Percentiles rank a stretch among this genome's conserved stretches.
These are phyloP conservation scores for Lagenaria siceraria DNA, from an alignment of 306 rosid genomes.

Conservation along the genomic window DNA sequence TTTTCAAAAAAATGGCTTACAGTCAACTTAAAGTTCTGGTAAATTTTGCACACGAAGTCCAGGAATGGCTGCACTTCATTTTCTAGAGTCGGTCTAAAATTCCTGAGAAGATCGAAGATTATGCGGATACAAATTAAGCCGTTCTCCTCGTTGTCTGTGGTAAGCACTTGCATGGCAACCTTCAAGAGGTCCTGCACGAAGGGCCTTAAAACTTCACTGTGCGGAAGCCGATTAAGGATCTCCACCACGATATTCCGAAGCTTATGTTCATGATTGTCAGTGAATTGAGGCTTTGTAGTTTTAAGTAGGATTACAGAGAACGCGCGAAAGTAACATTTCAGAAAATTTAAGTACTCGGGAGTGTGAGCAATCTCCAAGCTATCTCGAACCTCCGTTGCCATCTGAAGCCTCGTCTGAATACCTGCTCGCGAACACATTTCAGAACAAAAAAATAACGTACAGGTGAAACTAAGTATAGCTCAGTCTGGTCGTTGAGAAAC, in stretches of 20 bases:
- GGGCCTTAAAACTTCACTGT: conserved; percentile 95
- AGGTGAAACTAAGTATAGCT: background rate
- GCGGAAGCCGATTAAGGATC: conserved; percentile 92
- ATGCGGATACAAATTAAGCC: conserved; percentile 83
- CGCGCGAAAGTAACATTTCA: conserved; percentile 79
- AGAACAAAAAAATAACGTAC: background rate
- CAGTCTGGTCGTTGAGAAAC: background rate
- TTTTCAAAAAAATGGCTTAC: conserved; percentile 85
- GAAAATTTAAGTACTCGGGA: conserved; percentile 88
- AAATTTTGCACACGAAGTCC: conserved; percentile 87
- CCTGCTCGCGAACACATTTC: conserved; percentile 28
- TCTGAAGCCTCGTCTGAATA: conserved; percentile 63
- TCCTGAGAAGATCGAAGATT: conserved; percentile 86
- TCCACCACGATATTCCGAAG: conserved; percentile 86
- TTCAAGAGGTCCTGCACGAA: conserved; percentile 92
- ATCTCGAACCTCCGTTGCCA: conserved; percentile 97
- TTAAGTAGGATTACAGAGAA: conserved; percentile 61
- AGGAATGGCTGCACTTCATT: conserved; percentile 88
- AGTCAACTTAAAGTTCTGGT: conserved; percentile 73
- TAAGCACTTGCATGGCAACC: conserved; percentile 90
- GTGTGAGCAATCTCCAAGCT: conserved; percentile 97
- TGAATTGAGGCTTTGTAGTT: conserved; percentile 74
- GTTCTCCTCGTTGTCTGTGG: conserved; percentile 90
- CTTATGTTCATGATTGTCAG: conserved; percentile 77
- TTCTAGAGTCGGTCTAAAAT: conserved; percentile 82